Evolutionary conservation across 306 rosid species (phyloP).

Genomic region (Hippophae rhamnoides): DNA sequence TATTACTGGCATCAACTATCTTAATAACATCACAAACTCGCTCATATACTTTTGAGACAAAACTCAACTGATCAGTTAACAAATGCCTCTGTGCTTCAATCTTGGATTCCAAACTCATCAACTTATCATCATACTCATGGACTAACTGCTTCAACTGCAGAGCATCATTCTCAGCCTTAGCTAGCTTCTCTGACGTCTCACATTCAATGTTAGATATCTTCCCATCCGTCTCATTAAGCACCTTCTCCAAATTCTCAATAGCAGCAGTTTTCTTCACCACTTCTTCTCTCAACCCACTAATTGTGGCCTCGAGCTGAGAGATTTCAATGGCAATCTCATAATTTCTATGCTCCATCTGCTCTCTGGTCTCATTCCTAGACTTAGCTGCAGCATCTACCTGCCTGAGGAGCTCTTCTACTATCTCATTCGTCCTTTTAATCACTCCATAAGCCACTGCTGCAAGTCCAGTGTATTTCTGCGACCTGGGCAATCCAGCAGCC

Average conservation of each 20-base stretch:
- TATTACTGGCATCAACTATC: constrained; percentile 41
- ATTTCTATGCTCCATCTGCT: constrained; percentile 86
- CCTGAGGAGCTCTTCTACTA: constrained; percentile 73
- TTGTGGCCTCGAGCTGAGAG: constrained; percentile 88
- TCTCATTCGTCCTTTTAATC: constrained; percentile 82
- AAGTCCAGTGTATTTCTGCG: constrained; percentile 71
- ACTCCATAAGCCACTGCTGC: constrained; percentile 76
- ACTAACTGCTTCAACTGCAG: constrained; percentile 48
- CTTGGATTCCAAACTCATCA: constrained; percentile 37
- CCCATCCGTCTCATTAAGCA: constrained; percentile 41
- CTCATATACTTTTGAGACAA: constrained; percentile 67
- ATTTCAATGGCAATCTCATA: constrained; percentile 96
- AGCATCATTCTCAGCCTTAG: constrained; percentile 41
- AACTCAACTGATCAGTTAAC: constrained; percentile 67
- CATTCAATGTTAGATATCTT: constrained; percentile 43
- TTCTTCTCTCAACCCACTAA: constrained; percentile 76
- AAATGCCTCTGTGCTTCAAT: constrained; percentile 62
- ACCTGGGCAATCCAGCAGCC: constrained; percentile 51
- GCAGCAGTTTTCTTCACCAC: constrained; percentile 37
- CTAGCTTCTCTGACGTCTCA: constrained; percentile 42
- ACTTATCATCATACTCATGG: constrained; percentile 56
- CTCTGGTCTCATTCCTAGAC: constrained; percentile 77
- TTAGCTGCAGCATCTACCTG: constrained; percentile 63
- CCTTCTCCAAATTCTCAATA: constrained; percentile 62
- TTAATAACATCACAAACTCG: constrained; percentile 54